phyloP scores from a whole-genome alignment of 2,329 filamentous ascomycete species.

The Penicillium sclerotigenum region DNA sequence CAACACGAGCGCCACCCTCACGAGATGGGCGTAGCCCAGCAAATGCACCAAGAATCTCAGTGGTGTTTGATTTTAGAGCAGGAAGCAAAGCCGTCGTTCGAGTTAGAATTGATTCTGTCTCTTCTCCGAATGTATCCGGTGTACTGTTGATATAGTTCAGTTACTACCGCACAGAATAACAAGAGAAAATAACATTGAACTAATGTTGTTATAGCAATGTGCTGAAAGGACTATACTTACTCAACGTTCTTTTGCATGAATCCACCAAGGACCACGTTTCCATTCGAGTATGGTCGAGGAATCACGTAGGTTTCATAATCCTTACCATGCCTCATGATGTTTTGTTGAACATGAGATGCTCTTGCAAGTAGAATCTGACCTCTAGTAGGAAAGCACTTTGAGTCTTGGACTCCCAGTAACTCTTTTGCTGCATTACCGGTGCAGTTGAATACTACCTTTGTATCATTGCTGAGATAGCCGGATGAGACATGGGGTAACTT shows the following conservation, averaged over 20 bases:
- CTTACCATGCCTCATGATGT: conserved; percentile 42
- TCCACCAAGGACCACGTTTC: conserved; percentile 40
- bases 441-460: conserved; percentile 10
- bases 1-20: conserved; percentile 17
- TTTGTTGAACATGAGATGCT: conserved; percentile 34
- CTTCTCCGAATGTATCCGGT: conserved; percentile 33
- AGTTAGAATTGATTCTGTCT: conserved; percentile 40
- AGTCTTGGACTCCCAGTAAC: conserved; percentile 38
- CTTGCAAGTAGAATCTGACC: conserved; percentile 41
- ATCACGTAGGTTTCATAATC: conserved; percentile 46
- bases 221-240: conserved; percentile 9
- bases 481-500: neutral
- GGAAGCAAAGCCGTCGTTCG: conserved; percentile 35
- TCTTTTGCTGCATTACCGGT: conserved; percentile 36
- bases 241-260: conserved; percentile 28
- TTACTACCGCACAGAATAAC: neutral
- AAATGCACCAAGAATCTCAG: conserved; percentile 36
- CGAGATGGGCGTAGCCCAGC: conserved; percentile 20
- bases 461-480: conserved; percentile 5
- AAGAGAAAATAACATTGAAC: neutral
- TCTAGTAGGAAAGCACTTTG: conserved; percentile 42
- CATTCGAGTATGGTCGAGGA: conserved; percentile 37
- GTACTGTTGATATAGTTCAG: conserved; percentile 28
- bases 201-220: neutral
- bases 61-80: conserved; percentile 25